Percentiles rank a stretch among this genome's conserved stretches.
These are phyloP conservation scores for Zymoseptoria brevis DNA, from an alignment of 2,329 filamentous ascomycete genomes.

Conservation along the genomic window DNA sequence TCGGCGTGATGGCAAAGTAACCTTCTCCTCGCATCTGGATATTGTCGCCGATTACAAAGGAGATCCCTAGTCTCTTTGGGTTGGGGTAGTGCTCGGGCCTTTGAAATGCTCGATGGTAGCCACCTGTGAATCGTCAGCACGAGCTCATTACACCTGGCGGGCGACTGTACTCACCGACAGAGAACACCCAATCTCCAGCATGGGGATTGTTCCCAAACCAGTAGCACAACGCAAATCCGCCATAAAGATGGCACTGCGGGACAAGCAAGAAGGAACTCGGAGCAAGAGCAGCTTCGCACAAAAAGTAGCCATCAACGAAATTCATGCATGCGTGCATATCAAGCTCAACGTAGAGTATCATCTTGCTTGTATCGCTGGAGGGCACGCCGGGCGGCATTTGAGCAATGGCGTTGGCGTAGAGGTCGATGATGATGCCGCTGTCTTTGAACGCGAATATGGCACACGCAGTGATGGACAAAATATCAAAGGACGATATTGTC, in stretches of 20 bases:
- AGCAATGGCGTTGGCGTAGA: constrained; percentile 6
- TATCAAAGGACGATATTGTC: constrained; percentile 3
- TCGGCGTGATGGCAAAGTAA: constrained; percentile 10
- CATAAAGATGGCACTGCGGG: constrained; percentile 3
- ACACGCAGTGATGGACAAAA: constrained; percentile 1
- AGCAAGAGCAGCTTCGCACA: constrained; percentile 2
- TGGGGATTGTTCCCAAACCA: not conserved
- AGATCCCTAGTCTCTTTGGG: not conserved
- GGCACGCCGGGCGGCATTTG: constrained; percentile 2
- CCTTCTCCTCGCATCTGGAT: constrained; percentile 4
- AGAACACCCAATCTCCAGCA: constrained; percentile 3
- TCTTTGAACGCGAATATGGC: constrained; percentile 2
- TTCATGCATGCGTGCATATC: not conserved
- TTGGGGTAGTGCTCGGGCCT: constrained; percentile 3
- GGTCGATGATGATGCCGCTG: constrained; percentile 3
- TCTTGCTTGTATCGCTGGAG: not conserved
- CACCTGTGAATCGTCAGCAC: too few species aligned
- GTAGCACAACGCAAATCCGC: constrained; percentile 3
- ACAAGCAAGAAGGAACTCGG: constrained; percentile 5
- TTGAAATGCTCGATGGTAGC: constrained; percentile 1
- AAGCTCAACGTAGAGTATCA: not conserved
- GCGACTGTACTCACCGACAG: not conserved
- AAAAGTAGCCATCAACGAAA: constrained; percentile 1
- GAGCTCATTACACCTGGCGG: too few species aligned
- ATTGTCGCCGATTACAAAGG: not conserved